Percentiles rank a stretch among this genome's conserved stretches.
These are phyloP conservation scores for Diplosphaera chodatii DNA, from an alignment of 139 green algal genomes.

Conservation along the genomic window DNA sequence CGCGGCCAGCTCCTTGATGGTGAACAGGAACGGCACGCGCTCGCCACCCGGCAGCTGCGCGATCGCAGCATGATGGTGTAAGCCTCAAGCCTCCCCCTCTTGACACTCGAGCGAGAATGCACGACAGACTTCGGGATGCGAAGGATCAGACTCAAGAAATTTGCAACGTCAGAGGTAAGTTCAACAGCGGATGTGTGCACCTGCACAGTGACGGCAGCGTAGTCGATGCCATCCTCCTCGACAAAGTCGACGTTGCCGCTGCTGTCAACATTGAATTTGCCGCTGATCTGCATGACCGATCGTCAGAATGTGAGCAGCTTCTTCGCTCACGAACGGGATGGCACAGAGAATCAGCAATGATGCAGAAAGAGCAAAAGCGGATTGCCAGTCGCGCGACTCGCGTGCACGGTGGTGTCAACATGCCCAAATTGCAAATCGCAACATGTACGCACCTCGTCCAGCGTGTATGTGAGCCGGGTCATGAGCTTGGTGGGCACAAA, in stretches of 20 bases:
- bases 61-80: too few species aligned
- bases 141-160: too few species aligned
- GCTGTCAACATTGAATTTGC: constrained; percentile 79
- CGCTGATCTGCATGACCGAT: constrained; percentile 64
- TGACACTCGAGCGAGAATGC: too few species aligned
- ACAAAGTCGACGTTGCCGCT: constrained; percentile 82
- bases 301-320: too few species aligned
- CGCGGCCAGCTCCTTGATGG: constrained; percentile 92
- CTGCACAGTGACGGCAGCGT: constrained; percentile 87
- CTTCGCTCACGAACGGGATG: too few species aligned
- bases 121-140: too few species aligned
- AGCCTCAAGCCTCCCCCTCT: too few species aligned
- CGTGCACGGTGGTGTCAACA: background rate
- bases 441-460: constrained; percentile 72
- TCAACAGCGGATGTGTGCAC: too few species aligned
- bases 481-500: constrained; percentile 99
- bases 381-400: background rate
- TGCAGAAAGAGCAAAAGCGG: too few species aligned
- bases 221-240: constrained; percentile 98
- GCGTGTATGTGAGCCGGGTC: constrained; percentile 98
- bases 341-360: too few species aligned
- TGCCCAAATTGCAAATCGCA: background rate
- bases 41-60: constrained; percentile 93
- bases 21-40: constrained; percentile 99
- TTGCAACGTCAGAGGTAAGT: too few species aligned